Base-by-base conservation (phyloP, 163 green algal species). In the Volvox carteri region DNA sequence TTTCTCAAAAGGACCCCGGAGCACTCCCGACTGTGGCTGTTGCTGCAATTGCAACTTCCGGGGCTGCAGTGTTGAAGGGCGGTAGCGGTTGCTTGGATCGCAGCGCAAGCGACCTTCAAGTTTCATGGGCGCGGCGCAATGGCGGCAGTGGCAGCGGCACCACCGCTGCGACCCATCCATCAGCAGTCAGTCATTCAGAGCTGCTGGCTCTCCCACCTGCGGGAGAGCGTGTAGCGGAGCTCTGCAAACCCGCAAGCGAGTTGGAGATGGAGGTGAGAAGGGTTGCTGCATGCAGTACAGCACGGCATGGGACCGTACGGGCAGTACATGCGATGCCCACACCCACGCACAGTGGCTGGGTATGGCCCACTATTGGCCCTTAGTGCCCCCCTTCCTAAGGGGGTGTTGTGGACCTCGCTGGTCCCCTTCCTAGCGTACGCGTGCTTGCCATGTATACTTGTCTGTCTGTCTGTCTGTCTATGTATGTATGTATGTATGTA, bases 41-140 rank as follows among this genome's bases (percentile, higher is more conserved):
- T 50, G 41, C 16, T 14, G 28, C 41, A 12, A 16, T 23, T 70
- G 30, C 30, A 62, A 11, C 18, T 4, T 30, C 18, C 35, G 30
- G 8, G 5, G 8, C 18, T 7, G 41, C 39, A 14, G 44, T 2
- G 16, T 44, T 37, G 33, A 3, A 1, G 0, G 54, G 30, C 4
- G 39, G n/a, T 16, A 65, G 23, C 2, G 81, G 44, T 5, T n/a
- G n/a, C n/a, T 52, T 88, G 50, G 83, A 88, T 67, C 83, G 83
- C 68, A 88, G 83, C 68, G 65, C 23, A 35, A 83, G 68, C 39
- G 83, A 88, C 68, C 83, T 88, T 33, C 83, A 88, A 48, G 67
- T 81, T 0, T 60, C 60, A 44, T 42, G 77, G 48, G 7, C 9
- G 8, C 83, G 77, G 25, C 67, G 65, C 68, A 46, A 67, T 2